These are phyloP conservation scores for Ganoderma resinaceum DNA, from an alignment of 1,284 basidiomycete genomes.

Conservation along the genomic window DNA sequence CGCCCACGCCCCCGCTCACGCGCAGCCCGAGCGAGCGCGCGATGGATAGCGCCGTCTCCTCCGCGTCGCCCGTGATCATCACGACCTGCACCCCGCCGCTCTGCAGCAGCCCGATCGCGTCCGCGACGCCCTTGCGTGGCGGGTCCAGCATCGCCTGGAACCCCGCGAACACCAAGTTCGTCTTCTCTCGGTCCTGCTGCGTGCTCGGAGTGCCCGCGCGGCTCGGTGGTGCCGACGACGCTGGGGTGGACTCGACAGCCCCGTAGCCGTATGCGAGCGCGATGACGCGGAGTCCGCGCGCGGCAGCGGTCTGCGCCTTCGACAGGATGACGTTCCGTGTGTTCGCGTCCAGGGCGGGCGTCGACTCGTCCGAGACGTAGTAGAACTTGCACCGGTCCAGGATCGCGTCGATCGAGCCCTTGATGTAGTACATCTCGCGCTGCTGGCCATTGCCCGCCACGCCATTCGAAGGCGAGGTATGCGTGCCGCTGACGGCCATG, in stretches of 20 bases:
- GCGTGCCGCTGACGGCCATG: conserved; percentile 87
- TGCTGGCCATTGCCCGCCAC: conserved; percentile 44
- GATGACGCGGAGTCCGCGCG: conserved; percentile 85
- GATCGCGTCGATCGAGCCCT: conserved; percentile 91
- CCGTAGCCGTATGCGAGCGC: conserved; percentile 91
- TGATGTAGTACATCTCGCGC: conserved; percentile 86
- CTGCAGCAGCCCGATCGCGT: conserved; percentile 84
- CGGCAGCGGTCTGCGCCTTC: conserved; percentile 76
- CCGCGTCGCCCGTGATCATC: conserved; percentile 98
- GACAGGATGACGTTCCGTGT: conserved; percentile 71
- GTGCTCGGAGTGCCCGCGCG: conserved; percentile 40
- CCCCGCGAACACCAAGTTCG: conserved; percentile 86
- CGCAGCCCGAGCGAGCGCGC: conserved; percentile 89
- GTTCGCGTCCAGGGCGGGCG: conserved; percentile 75
- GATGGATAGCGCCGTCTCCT: conserved; percentile 90
- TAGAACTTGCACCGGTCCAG: conserved; percentile 88
- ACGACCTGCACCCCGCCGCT: conserved; percentile 92
- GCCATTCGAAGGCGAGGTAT: conserved; percentile 47
- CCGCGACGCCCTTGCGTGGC: conserved; percentile 91
- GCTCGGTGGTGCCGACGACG: conserved; percentile 38
- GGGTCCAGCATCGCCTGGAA: conserved; percentile 97
- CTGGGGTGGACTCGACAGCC: conserved; percentile 49
- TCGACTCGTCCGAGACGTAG: conserved; percentile 86
- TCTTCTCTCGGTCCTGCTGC: conserved; percentile 48
- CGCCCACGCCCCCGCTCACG: conserved; percentile 58